phyloP scores from a whole-genome alignment of 768 basidiomycete genomes.

The Russula griseocarnosa region DNA sequence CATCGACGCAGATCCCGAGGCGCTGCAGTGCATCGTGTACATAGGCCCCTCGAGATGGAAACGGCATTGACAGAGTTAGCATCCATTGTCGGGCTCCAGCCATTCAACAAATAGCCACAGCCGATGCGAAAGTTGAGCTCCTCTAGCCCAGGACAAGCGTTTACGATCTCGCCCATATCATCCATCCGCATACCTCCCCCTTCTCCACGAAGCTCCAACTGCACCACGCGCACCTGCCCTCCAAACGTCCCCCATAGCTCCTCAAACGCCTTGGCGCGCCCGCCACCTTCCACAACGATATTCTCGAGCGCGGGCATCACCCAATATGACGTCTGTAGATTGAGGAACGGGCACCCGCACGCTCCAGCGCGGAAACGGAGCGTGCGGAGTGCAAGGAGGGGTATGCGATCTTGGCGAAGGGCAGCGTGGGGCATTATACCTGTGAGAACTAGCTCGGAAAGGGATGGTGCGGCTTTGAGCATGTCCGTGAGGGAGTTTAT shows the following conservation, averaged over 20 bases:
- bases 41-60: background rate
- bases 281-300: slow-evolving; percentile 9
- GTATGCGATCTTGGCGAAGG: slow-evolving; percentile 5
- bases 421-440: slow-evolving; percentile 13
- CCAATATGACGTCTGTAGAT: slow-evolving; percentile 22
- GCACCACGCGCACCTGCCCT: slow-evolving; percentile 4
- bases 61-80: too few relatives aligned
- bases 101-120: background rate
- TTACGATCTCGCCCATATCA: background rate
- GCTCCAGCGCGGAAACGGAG: slow-evolving; percentile 15
- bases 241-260: slow-evolving; percentile 18
- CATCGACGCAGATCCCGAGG: slow-evolving; percentile 16
- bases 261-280: slow-evolving; percentile 4
- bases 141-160: slow-evolving; percentile 16
- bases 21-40: slow-evolving; percentile 11
- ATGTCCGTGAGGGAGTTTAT: slow-evolving; percentile 24
- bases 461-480: slow-evolving; percentile 3
- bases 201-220: slow-evolving; percentile 1
- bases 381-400: slow-evolving; percentile 11
- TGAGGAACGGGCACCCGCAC: slow-evolving; percentile 12
- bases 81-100: background rate
- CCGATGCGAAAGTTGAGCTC: slow-evolving; percentile 18
- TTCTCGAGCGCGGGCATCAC: slow-evolving; percentile 20
- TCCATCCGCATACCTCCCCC: background rate
- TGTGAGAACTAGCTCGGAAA: slow-evolving; percentile 16